A percentile compares a stretch with the other conserved stretches of the same genome.
Evolutionary conservation across 2,329 filamentous ascomycete genomes (phyloP).

Genomic region (Botrytis pseudocinerea): DNA sequence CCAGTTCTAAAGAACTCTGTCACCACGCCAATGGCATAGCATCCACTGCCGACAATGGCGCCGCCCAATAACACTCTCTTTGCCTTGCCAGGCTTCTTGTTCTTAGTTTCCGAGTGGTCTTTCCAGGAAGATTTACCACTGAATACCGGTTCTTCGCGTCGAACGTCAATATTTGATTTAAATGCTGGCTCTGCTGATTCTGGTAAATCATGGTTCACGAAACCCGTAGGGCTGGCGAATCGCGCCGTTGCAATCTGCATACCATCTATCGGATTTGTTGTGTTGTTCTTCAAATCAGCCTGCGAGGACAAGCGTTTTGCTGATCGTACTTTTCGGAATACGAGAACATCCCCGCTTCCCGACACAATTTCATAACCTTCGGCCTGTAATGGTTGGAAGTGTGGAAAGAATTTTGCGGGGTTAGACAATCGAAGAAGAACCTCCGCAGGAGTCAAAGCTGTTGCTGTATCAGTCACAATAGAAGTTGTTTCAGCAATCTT

Average conservation of each 20-base stretch:
- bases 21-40: slow-evolving; percentile 60
- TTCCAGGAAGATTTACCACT: slow-evolving; percentile 44
- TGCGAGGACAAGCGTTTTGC: slow-evolving; percentile 30
- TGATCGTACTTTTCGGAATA: slow-evolving; percentile 62
- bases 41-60: slow-evolving; percentile 54
- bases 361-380: slow-evolving; percentile 68
- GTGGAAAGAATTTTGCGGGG: slow-evolving; percentile 64
- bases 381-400: slow-evolving; percentile 58
- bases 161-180: slow-evolving; percentile 48
- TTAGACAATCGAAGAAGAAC: slow-evolving; percentile 61
- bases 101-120: slow-evolving; percentile 32
- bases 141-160: slow-evolving; percentile 51
- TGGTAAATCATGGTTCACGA: slow-evolving; percentile 59
- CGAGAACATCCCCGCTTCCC: slow-evolving; percentile 61
- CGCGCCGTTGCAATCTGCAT: slow-evolving; percentile 52
- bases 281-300: slow-evolving; percentile 28
- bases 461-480: slow-evolving; percentile 49
- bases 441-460: slow-evolving; percentile 57
- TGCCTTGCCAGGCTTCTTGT: slow-evolving; percentile 45
- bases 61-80: slow-evolving; percentile 55
- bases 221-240: slow-evolving; percentile 65
- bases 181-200: slow-evolving; percentile 44
- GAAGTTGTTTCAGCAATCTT: slow-evolving; percentile 62
- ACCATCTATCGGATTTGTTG: slow-evolving; percentile 56
- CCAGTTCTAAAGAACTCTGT: slow-evolving; percentile 57